Percentiles rank a stretch among this genome's conserved stretches.
phyloP scores from a whole-genome alignment of 768 basidiomycete species.

The Naganishia onofrii region DNA sequence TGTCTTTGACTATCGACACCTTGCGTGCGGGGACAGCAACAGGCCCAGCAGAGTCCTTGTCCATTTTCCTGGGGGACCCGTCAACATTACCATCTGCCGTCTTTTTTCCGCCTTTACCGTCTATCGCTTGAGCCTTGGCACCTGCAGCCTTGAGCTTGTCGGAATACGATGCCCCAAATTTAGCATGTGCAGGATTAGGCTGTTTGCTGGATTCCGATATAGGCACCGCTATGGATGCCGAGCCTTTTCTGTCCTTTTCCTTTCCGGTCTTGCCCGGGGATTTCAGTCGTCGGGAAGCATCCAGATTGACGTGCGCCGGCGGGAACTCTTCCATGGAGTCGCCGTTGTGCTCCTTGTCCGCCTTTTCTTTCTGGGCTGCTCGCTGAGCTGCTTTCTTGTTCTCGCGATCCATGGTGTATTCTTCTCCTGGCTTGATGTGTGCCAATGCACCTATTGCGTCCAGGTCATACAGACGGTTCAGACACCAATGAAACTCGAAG shows the following conservation, averaged over 20 bases:
- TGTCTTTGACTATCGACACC: slow-evolving; percentile 7
- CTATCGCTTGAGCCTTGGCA: not conserved
- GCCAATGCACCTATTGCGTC: slow-evolving; percentile 76
- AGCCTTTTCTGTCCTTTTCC: slow-evolving; percentile 6
- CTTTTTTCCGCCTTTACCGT: not conserved
- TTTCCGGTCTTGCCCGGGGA: slow-evolving; percentile 11
- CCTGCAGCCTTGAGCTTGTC: slow-evolving; percentile 18
- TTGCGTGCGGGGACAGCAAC: slow-evolving; percentile 14
- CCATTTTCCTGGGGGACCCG: not conserved
- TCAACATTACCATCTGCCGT: slow-evolving; percentile 4
- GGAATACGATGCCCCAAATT: slow-evolving; percentile 12
- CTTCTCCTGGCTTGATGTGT: slow-evolving; percentile 89
- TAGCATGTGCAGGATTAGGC: slow-evolving; percentile 4
- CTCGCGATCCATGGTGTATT: slow-evolving; percentile 92
- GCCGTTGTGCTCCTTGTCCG: slow-evolving; percentile 23
- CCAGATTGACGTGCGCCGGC: slow-evolving; percentile 17
- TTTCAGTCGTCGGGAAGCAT: slow-evolving; percentile 4
- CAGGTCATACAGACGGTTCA: not conserved
- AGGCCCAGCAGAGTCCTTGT: not conserved
- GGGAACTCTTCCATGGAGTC: slow-evolving; percentile 23
- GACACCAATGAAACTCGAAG: not conserved
- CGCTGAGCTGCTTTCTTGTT: slow-evolving; percentile 65
- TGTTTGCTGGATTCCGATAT: slow-evolving; percentile 4
- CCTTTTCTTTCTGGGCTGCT: slow-evolving; percentile 24
- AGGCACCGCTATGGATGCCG: slow-evolving; percentile 11